Percentiles rank a stretch among this genome's conserved stretches.
These are phyloP conservation scores for Astragalus glycyphyllos DNA, from an alignment of 306 rosid genomes.

Conservation along the genomic window DNA sequence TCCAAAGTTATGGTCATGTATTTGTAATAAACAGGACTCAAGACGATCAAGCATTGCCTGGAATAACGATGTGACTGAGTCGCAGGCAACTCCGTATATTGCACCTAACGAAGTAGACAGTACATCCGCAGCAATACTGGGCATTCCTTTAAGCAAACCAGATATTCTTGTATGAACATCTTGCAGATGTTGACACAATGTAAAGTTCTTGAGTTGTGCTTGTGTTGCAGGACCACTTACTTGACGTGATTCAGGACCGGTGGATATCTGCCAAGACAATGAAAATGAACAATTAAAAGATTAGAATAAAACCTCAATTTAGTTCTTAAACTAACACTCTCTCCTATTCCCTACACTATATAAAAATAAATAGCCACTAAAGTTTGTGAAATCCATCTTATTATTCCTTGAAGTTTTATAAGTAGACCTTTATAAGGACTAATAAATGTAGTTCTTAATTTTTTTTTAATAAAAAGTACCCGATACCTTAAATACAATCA, in stretches of 20 bases:
- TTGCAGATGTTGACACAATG: slow-evolving; percentile 91
- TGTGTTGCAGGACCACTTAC: slow-evolving; percentile 88
- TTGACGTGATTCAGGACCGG: slow-evolving; percentile 98
- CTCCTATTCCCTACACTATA: no score
- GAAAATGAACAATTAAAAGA: slow-evolving; percentile 35
- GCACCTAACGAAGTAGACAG: slow-evolving; percentile 92
- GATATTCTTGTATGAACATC: slow-evolving; percentile 81
- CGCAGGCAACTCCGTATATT: slow-evolving; percentile 92
- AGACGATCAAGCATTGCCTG: slow-evolving; percentile 98
- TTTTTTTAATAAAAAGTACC: neutral
- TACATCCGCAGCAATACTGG: slow-evolving; percentile 86
- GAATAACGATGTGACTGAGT: slow-evolving; percentile 86
- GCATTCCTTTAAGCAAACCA: slow-evolving; percentile 71
- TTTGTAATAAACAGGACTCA: slow-evolving; percentile 91
- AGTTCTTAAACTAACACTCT: no score
- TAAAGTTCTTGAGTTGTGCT: slow-evolving; percentile 92
- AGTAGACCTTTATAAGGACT: neutral
- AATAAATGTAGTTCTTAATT: slow-evolving; percentile 29
- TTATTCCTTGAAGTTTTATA: no score
- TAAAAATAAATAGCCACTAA: no score
- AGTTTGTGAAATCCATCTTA: no score
- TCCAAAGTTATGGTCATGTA: slow-evolving; percentile 90
- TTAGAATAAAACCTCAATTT: neutral
- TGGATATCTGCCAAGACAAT: slow-evolving; percentile 74
- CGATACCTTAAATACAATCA: slow-evolving; percentile 30